A percentile compares a stretch with the other conserved stretches of the same genome.
Conservation (phyloP, 768 basidiomycete genomes). For the Podaxis sp. region DNA sequence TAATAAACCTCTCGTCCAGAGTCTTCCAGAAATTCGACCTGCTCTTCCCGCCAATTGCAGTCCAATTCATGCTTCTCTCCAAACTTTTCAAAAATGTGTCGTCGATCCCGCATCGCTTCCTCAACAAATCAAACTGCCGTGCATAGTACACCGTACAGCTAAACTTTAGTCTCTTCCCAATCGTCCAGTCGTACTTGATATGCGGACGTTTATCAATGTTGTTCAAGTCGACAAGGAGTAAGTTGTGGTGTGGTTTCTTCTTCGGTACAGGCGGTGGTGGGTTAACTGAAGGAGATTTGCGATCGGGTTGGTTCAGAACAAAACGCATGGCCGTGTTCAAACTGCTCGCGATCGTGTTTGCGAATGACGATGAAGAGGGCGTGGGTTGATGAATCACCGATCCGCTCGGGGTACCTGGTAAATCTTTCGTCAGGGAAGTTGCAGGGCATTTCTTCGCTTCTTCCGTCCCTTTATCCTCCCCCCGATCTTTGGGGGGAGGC, state of each 20-base stretch:
- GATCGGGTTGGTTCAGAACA: conserved; percentile 38
- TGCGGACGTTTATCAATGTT: conserved; percentile 73
- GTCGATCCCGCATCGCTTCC: conserved; percentile 68
- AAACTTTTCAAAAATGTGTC: conserved; percentile 61
- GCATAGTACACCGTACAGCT: conserved; percentile 85
- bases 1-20: conserved; percentile 71
- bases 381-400: conserved; percentile 18
- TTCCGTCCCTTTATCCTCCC: conserved; percentile 11
- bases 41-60: conserved; percentile 80
- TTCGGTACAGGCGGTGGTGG: conserved; percentile 33
- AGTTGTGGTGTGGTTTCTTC: conserved; percentile 43
- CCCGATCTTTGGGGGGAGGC: conserved; percentile 21
- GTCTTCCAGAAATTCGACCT: conserved; percentile 83
- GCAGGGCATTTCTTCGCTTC: conserved; percentile 14
- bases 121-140: conserved; percentile 70
- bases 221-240: conserved; percentile 41
- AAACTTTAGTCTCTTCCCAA: conserved; percentile 72
- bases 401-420: conserved; percentile 12
- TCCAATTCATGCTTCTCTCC: conserved; percentile 61
- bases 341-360: conserved; percentile 48
- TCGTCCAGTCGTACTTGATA: conserved; percentile 80
- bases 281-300: conserved; percentile 30
- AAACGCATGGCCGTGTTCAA: conserved; percentile 61
- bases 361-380: conserved; percentile 41
- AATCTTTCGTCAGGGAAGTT: conserved; percentile 7